Conservation (phyloP, 2,329 filamentous ascomycete genomes). For the Diaporthe citri region DNA sequence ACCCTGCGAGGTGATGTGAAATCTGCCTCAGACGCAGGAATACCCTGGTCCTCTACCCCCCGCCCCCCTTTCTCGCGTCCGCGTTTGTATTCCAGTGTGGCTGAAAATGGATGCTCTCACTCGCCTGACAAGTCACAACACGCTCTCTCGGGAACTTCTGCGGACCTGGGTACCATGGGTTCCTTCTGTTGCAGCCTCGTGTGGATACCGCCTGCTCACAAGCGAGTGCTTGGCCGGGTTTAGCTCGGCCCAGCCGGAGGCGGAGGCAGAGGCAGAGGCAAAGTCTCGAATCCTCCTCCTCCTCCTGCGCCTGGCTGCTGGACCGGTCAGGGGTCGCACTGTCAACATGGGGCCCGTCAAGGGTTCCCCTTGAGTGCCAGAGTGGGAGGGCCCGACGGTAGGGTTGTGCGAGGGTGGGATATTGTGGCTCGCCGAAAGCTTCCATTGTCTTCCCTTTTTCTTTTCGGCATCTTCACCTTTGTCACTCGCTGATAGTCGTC, state of each 20-base stretch:
- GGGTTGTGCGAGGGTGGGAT: conserved; percentile 36
- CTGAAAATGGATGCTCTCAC: conserved; percentile 32
- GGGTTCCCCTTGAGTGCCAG: conserved; percentile 26
- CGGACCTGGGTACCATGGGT: conserved; percentile 30
- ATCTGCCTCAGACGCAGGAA: conserved; percentile 7
- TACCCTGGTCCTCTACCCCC: background rate
- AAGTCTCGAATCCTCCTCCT: conserved; percentile 30
- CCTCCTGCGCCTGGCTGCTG: conserved; percentile 31
- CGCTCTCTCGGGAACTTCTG: conserved; percentile 22
- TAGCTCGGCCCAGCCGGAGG: conserved; percentile 37
- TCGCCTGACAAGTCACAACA: conserved; percentile 30
- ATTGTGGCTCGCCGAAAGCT: conserved; percentile 37
- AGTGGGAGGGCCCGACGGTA: conserved; percentile 36
- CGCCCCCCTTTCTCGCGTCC: conserved; percentile 22
- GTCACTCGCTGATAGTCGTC: conserved; percentile 37
- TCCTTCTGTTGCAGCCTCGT: conserved; percentile 27
- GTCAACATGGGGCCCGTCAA: conserved; percentile 34
- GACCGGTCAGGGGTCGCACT: conserved; percentile 34
- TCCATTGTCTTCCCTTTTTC: conserved; percentile 36
- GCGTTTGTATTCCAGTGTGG: conserved; percentile 29
- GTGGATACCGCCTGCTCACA: conserved; percentile 32
- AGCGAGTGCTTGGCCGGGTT: conserved; percentile 34
- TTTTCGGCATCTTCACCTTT: conserved; percentile 37
- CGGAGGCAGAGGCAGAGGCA: conserved; percentile 25
- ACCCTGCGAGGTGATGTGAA: conserved; percentile 8